These are phyloP conservation scores for Gossypium bickii DNA, from an alignment of 345 rosid species.

Conservation along the genomic window DNA sequence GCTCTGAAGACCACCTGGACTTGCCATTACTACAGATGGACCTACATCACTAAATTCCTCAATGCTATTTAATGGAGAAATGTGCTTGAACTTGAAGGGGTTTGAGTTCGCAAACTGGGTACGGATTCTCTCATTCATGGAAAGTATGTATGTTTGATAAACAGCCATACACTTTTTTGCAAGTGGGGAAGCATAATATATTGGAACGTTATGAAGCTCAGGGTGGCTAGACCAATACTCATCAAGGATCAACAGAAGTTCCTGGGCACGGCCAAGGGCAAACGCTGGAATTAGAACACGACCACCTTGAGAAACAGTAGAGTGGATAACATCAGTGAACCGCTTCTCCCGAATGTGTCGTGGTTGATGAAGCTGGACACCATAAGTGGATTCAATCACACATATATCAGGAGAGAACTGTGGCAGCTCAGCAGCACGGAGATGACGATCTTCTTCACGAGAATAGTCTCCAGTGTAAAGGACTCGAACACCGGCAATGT, in stretches of 20 bases:
- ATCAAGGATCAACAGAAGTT: conserved; percentile 75
- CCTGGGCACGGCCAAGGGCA: conserved; percentile 86
- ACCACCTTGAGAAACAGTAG: conserved; percentile 85
- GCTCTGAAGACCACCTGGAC: conserved; percentile 87
- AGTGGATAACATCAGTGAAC: conserved; percentile 85
- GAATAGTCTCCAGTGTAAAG: conserved; percentile 97
- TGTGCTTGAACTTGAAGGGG: conserved; percentile 90
- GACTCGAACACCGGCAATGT: conserved; percentile 84
- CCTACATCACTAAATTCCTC: conserved; percentile 86
- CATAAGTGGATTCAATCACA: conserved; percentile 89
- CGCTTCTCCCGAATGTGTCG: conserved; percentile 88
- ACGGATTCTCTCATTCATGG: conserved; percentile 92
- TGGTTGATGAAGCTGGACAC: conserved; percentile 94
- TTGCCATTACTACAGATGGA: conserved; percentile 94
- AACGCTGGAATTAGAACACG: conserved; percentile 82
- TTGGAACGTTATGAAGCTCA: conserved; percentile 83
- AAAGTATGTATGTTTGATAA: conserved; percentile 87
- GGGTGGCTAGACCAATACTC: conserved; percentile 91
- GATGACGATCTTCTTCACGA: conserved; percentile 92
- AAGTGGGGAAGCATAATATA: conserved; percentile 92
- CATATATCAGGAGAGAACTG: conserved; percentile 96
- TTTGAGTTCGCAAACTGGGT: conserved; percentile 89
- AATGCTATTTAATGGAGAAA: conserved; percentile 71
- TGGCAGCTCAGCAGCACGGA: conserved; percentile 91
- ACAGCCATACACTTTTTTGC: conserved; percentile 96